Percentiles rank a stretch among this genome's conserved stretches.
phyloP scores from a whole-genome alignment of 1,139 yeast genomes.

The Arxiozyma slooffiae region DNA sequence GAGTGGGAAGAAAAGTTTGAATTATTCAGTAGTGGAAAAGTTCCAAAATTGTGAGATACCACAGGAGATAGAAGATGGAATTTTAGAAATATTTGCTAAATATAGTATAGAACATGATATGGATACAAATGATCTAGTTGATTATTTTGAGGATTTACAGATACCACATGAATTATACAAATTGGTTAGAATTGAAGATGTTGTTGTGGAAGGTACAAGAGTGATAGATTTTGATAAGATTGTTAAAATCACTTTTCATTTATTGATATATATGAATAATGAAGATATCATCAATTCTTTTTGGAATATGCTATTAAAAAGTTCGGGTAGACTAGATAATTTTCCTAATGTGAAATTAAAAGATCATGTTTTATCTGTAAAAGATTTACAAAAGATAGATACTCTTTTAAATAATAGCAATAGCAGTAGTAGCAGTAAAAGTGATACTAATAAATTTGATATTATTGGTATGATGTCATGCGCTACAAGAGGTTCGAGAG shows the following conservation, averaged over 20 bases:
- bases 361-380: slow-evolving; percentile 27
- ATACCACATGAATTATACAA: slow-evolving; percentile 27
- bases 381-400: slow-evolving; percentile 33
- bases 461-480: slow-evolving; percentile 38
- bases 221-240: slow-evolving; percentile 40
- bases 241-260: slow-evolving; percentile 33
- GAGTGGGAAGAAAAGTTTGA: slow-evolving; percentile 1
- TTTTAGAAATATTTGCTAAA: slow-evolving; percentile 33
- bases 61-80: slow-evolving; percentile 34
- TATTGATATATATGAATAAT: slow-evolving; percentile 35
- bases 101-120: slow-evolving; percentile 33
- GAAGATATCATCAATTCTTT: slow-evolving; percentile 29
- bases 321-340: slow-evolving; percentile 17
- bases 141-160: slow-evolving; percentile 26
- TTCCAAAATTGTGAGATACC: slow-evolving; percentile 32
- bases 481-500: slow-evolving; percentile 33
- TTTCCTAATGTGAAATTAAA: slow-evolving; percentile 17
- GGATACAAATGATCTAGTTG: slow-evolving; percentile 26
- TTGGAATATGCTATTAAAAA: slow-evolving; percentile 34
- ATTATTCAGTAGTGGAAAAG: slow-evolving; percentile 15
- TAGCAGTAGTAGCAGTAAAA: not conserved
- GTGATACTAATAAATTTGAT: slow-evolving; percentile 7
- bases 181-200: slow-evolving; percentile 15
- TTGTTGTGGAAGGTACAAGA: slow-evolving; percentile 32
- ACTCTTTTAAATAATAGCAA: slow-evolving; percentile 27